phyloP scores from a whole-genome alignment of 805 yeast genomes.

The Henningerozyma blattae region DNA sequence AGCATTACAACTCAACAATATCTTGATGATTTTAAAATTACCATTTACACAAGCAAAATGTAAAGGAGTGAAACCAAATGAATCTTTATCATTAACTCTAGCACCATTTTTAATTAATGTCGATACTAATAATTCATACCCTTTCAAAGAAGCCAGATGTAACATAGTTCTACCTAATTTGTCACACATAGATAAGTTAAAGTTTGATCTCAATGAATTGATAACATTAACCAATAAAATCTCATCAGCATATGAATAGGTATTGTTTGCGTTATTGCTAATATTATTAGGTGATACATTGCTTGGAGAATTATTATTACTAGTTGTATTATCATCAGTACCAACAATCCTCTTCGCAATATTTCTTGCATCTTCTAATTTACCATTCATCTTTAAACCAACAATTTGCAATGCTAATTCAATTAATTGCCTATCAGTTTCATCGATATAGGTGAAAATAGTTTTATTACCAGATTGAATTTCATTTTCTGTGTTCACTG shows the following conservation, averaged over 20 bases:
- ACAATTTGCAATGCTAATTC: slow-evolving; percentile 94
- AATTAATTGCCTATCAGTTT: slow-evolving; percentile 86
- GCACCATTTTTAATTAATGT: slow-evolving; percentile 57
- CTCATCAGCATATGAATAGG: slow-evolving; percentile 23
- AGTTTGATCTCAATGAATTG: slow-evolving; percentile 55
- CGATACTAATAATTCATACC: slow-evolving; percentile 48
- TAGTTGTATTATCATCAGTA: slow-evolving; percentile 16
- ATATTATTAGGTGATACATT: slow-evolving; percentile 6
- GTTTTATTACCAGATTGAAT: slow-evolving; percentile 21
- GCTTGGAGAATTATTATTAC: slow-evolving; percentile 2
- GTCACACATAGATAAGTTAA: slow-evolving; percentile 76
- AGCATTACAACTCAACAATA: slow-evolving; percentile 55
- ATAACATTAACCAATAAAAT: slow-evolving; percentile 36
- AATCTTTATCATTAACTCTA: slow-evolving; percentile 60
- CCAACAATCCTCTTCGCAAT: slow-evolving; percentile 89
- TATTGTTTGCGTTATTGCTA: not conserved
- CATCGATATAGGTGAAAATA: slow-evolving; percentile 86
- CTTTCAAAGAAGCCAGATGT: slow-evolving; percentile 73
- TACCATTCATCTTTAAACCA: slow-evolving; percentile 94
- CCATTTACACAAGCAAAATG: slow-evolving; percentile 79
- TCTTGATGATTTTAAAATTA: slow-evolving; percentile 48
- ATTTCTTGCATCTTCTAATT: slow-evolving; percentile 85
- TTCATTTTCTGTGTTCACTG: slow-evolving; percentile 6
- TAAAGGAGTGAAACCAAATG: slow-evolving; percentile 75
- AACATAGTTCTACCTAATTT: slow-evolving; percentile 76